Conservation (phyloP, 805 yeast genomes). For the Pichia manshurica region DNA sequence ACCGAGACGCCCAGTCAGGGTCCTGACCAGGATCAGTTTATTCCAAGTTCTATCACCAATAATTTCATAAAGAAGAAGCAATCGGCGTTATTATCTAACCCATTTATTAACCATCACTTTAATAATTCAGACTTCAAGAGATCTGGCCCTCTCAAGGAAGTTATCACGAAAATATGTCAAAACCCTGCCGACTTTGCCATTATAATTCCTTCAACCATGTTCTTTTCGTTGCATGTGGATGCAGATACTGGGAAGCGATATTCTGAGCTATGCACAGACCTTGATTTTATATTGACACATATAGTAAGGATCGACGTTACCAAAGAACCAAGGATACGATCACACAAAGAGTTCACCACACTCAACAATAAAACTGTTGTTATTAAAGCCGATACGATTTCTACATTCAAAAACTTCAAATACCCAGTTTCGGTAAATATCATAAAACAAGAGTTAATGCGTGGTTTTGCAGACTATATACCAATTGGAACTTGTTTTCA, state of each 20-base stretch:
- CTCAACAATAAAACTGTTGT: constrained; percentile 50
- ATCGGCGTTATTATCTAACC: constrained; percentile 42
- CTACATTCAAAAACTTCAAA: constrained; percentile 56
- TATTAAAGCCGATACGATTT: constrained; percentile 48
- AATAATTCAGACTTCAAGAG: constrained; percentile 51
- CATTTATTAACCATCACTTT: constrained; percentile 59
- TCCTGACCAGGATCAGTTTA: too few species aligned
- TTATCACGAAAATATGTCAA: constrained; percentile 37
- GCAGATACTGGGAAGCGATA: constrained; percentile 34
- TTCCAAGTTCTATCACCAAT: neutral
- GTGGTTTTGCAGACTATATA: constrained; percentile 53
- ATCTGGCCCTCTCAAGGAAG: constrained; percentile 40
- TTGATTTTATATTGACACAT: constrained; percentile 61
- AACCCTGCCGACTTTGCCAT: constrained; percentile 49
- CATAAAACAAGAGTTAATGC: constrained; percentile 40
- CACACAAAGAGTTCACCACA: constrained; percentile 34
- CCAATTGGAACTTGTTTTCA: constrained; percentile 52
- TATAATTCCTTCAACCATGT: constrained; percentile 56
- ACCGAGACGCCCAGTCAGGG: too few species aligned
- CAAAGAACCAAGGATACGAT: constrained; percentile 15
- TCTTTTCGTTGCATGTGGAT: constrained; percentile 39
- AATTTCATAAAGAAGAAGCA: neutral
- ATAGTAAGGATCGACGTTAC: constrained; percentile 37
- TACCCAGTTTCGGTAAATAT: constrained; percentile 40
- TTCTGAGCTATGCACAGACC: constrained; percentile 48